Base-by-base conservation (phyloP, 176 grass and related monocot species). In the Eremochloa ophiuroides region DNA sequence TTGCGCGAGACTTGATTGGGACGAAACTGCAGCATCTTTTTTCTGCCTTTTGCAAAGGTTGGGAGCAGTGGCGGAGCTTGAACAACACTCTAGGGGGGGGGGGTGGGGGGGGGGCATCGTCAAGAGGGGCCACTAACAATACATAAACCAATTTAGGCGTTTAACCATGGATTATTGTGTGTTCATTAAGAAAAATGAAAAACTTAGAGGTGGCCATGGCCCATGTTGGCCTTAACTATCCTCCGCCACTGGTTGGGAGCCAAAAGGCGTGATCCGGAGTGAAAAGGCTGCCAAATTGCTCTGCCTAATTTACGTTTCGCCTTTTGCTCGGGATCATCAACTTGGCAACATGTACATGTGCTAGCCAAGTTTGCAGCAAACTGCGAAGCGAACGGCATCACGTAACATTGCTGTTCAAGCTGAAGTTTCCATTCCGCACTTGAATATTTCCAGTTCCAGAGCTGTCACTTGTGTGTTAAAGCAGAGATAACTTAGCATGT, bases 271-370 rank as follows among this genome's bases (percentile, higher is more conserved):
- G 69, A 46, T 47, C 48, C 20, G 38, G 51, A 38, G 20, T n/a
- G 34, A 69, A 62, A 70, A 78, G 5, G 74, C 66, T 27, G n/a
- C 37, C 63, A 76, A 28, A 48, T 61, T 69, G 39, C 37, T 41
- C 26, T 23, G 59, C 44, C 10, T 42, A 62, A 38, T 41, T n/a
- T 74, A 2, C 14, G 22, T 59, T 68, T 44, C 31, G 6, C 62
- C 63, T 46, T 69, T 55, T 60, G 60, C 28, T 80, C 53, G 31
- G 31, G 33, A 53, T 73, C 55, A 62, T 73, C 55, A 71, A 53
- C 69, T 81, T 61, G 1, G 50, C 51, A 1, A n/a, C 56, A 58
- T 53, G 53, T 58, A 9, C 22, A n/a, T 23, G 4, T 8, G 2
- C 43, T 13, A 46, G 43, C 43, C 22, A 25, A 58, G 53, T 11